Conservation (phyloP, 768 basidiomycete species). For the Lactarius quietus region DNA sequence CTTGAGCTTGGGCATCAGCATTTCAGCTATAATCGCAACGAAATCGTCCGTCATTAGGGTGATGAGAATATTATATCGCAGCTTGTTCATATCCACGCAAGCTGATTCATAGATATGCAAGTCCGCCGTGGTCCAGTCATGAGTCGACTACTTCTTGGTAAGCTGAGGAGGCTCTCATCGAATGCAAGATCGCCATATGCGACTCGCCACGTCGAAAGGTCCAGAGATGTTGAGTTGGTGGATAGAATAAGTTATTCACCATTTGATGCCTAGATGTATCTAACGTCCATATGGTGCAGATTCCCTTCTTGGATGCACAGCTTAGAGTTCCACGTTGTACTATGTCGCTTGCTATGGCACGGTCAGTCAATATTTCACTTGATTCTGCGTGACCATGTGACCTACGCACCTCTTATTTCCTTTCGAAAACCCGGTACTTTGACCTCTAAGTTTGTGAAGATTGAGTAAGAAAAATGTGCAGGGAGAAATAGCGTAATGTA, state of each 20-base stretch:
- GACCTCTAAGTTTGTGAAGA: background rate
- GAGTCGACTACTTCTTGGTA: conserved; percentile 29
- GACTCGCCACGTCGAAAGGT: background rate
- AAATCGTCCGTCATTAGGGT: background rate
- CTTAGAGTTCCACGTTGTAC: conserved; percentile 50
- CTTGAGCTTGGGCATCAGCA: background rate
- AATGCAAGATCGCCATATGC: background rate
- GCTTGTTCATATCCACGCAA: background rate
- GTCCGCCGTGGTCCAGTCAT: background rate
- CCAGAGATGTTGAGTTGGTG: background rate
- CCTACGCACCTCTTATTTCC: no score
- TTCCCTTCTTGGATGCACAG: conserved; percentile 83
- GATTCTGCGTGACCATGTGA: conserved; percentile 81
- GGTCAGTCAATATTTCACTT: conserved; percentile 86
- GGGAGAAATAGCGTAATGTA: no score
- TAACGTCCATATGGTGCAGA: conserved; percentile 84
- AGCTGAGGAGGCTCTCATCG: conserved; percentile 1
- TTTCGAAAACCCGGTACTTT: background rate
- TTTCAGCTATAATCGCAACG: background rate
- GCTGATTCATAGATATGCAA: no score
- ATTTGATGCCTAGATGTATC: conserved; percentile 82
- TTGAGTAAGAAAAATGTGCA: background rate
- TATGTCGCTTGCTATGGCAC: no score
- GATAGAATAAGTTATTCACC: conserved; percentile 66
- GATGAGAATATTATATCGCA: background rate